Evolutionary conservation across 768 basidiomycete species (phyloP).

Genomic region (Porpolomopsis calyptriformis): DNA sequence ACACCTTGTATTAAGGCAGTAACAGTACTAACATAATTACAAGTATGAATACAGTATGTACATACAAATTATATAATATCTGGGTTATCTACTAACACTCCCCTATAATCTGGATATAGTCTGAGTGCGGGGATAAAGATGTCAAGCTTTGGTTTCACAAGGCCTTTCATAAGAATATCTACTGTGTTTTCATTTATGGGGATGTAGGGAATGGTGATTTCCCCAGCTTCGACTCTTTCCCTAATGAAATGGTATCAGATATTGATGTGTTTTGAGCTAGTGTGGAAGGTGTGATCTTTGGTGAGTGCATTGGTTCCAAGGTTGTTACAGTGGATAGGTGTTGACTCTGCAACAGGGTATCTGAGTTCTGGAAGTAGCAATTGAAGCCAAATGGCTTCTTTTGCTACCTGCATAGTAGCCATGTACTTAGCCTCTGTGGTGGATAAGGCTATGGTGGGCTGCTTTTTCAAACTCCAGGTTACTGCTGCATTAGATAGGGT

Average conservation of each 20-base stretch:
- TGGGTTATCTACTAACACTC: background rate
- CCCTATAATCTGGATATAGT: background rate
- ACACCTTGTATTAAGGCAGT: too few species aligned
- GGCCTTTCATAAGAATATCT: background rate
- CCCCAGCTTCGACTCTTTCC: background rate
- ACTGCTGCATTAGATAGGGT: conserved; percentile 25
- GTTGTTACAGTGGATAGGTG: background rate
- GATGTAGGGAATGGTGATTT: background rate
- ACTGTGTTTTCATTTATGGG: background rate
- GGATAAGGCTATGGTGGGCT: conserved; percentile 28
- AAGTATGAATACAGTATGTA: too few species aligned
- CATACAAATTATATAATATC: too few species aligned
- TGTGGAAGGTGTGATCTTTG: background rate
- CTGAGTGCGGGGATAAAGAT: background rate
- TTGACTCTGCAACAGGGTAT: background rate
- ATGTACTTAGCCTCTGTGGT: conserved; percentile 37
- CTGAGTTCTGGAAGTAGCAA: conserved; percentile 13
- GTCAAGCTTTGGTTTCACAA: background rate
- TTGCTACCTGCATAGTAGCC: conserved; percentile 21
- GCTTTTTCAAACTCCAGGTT: conserved; percentile 31
- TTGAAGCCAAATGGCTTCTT: conserved; percentile 28
- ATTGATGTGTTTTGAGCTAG: background rate
- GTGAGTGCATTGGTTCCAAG: background rate
- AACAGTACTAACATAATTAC: too few species aligned
- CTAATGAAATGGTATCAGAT: background rate